phyloP scores from a whole-genome alignment of 2,329 filamentous ascomycete species.

The Diaporthe capsici region DNA sequence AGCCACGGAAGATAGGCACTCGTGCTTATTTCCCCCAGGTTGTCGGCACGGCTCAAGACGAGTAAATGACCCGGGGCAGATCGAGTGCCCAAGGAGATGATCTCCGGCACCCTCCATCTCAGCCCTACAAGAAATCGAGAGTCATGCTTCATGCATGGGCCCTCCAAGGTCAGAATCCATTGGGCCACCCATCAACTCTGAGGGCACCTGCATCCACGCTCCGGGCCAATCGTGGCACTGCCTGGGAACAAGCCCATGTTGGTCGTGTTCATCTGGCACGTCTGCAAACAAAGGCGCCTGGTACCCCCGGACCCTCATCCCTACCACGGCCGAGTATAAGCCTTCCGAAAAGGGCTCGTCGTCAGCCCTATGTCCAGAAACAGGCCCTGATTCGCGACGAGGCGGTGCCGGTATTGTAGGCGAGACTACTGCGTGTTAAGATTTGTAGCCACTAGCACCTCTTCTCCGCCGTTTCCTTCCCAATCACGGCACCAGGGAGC shows the following conservation, averaged over 20 bases:
- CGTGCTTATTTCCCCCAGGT: not conserved
- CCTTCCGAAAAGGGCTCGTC: slow-evolving; percentile 13
- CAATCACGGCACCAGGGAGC: slow-evolving; percentile 19
- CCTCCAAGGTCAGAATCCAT: slow-evolving; percentile 1
- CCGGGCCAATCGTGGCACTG: slow-evolving; percentile 10
- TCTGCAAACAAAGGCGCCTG: slow-evolving; percentile 14
- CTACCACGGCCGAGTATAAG: slow-evolving; percentile 1
- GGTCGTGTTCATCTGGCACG: slow-evolving; percentile 2
- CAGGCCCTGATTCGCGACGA: slow-evolving; percentile 30
- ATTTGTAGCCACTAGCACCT: slow-evolving; percentile 4
- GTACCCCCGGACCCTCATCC: not conserved
- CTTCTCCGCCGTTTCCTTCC: slow-evolving; percentile 19
- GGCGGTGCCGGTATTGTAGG: slow-evolving; percentile 26
- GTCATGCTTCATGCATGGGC: slow-evolving; percentile 30
- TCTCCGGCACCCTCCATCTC: slow-evolving; percentile 37
- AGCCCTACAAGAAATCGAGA: slow-evolving; percentile 34
- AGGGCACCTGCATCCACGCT: slow-evolving; percentile 3
- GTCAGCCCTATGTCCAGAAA: slow-evolving; percentile 32
- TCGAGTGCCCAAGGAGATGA: slow-evolving; percentile 4
- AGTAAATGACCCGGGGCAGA: not conserved
- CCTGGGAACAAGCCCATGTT: not conserved
- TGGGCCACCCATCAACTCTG: not conserved
- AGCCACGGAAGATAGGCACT: not conserved
- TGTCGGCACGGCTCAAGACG: not conserved
- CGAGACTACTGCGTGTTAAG: not conserved